Evolutionary conservation across 495 filamentous ascomycete genomes (phyloP).

Genomic region (Clavariopsis aquatica): DNA sequence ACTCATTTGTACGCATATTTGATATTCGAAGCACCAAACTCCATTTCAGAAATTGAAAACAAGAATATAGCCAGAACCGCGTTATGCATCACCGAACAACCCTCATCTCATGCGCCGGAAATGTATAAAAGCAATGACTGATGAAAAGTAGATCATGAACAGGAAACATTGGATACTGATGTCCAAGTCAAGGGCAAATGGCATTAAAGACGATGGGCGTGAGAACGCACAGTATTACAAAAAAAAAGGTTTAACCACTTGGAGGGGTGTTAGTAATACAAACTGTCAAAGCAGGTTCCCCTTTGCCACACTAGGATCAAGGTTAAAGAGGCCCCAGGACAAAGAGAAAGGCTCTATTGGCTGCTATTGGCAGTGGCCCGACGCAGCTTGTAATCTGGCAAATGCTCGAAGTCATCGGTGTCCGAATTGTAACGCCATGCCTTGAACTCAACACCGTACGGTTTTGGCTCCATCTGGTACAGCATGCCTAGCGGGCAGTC

Average conservation of each 20-base stretch:
- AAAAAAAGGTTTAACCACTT: not conserved
- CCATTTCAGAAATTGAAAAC: not conserved
- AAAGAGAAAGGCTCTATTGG: not conserved
- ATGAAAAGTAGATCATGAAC: not conserved
- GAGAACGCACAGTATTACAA: not conserved
- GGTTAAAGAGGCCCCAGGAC: not conserved
- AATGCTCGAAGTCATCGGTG: slow-evolving; percentile 76
- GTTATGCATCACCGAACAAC: not conserved
- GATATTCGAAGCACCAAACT: not conserved
- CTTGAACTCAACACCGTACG: slow-evolving; percentile 95
- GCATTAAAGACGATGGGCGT: not conserved
- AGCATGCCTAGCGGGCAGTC: slow-evolving; percentile 90
- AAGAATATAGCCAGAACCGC: not conserved
- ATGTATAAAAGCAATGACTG: not conserved
- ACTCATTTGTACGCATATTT: not conserved
- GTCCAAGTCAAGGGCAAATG: not conserved
- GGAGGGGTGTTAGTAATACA: not conserved
- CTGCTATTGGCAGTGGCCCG: slow-evolving; percentile 6
- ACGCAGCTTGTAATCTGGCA: slow-evolving; percentile 70
- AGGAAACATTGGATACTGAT: not conserved
- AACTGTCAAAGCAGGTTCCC: not conserved
- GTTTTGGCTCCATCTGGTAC: slow-evolving; percentile 94
- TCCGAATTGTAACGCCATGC: slow-evolving; percentile 83
- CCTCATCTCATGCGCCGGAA: not conserved
- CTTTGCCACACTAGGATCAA: not conserved